phyloP scores from a whole-genome alignment of 2,329 filamentous ascomycete species.

The Hypoxylon rubiginosum region DNA sequence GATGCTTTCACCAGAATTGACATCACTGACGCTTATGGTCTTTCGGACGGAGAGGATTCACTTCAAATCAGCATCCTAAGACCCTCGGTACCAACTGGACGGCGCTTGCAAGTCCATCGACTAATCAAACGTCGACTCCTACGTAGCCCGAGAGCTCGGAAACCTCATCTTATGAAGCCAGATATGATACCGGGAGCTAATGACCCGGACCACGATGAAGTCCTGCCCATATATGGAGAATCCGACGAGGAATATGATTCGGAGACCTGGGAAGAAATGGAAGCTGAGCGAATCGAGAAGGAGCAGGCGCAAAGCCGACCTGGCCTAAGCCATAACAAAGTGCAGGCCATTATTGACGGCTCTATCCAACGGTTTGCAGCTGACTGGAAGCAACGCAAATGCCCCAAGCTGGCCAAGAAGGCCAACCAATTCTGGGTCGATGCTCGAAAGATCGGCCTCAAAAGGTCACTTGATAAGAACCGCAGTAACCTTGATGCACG shows the following conservation, averaged over 20 bases:
- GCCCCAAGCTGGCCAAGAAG: slow-evolving; percentile 66
- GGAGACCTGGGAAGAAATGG: slow-evolving; percentile 72
- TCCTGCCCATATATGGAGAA: slow-evolving; percentile 67
- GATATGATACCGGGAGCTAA: slow-evolving; percentile 48
- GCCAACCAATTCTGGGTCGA: slow-evolving; percentile 73
- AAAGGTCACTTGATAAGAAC: slow-evolving; percentile 60
- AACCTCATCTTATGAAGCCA: slow-evolving; percentile 35
- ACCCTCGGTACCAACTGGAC: slow-evolving; percentile 36
- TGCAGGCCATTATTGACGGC: slow-evolving; percentile 67
- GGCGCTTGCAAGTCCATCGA: slow-evolving; percentile 45
- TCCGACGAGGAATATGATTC: slow-evolving; percentile 69
- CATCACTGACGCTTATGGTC: slow-evolving; percentile 34
- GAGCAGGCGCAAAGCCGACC: slow-evolving; percentile 44
- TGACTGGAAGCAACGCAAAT: slow-evolving; percentile 71
- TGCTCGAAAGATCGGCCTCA: slow-evolving; percentile 60
- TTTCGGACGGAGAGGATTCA: neutral
- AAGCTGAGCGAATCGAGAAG: slow-evolving; percentile 63
- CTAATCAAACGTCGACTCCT: slow-evolving; percentile 45
- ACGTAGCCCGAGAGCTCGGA: slow-evolving; percentile 4
- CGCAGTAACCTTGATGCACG: slow-evolving; percentile 58
- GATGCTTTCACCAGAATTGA: slow-evolving; percentile 47
- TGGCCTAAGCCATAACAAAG: slow-evolving; percentile 59
- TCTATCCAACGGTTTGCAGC: slow-evolving; percentile 64
- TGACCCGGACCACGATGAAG: slow-evolving; percentile 54
- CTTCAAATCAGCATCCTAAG: slow-evolving; percentile 28